Conservation (phyloP, 345 rosid genomes). For the Boechera retrofracta region DNA sequence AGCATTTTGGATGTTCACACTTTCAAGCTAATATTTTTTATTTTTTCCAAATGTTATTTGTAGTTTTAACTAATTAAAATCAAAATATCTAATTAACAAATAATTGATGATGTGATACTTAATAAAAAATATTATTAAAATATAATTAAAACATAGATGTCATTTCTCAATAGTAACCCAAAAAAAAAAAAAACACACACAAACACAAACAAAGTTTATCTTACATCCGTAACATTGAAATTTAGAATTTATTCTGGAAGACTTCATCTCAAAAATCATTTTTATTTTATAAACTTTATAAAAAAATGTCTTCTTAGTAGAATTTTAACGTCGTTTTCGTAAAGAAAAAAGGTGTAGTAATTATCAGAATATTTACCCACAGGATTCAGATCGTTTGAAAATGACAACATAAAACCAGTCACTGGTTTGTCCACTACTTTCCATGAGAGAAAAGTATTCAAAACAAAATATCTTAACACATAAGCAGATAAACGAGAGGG, state of each 20-base stretch:
- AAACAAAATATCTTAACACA: background rate
- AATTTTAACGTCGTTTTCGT: constrained; percentile 32
- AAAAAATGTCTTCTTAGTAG: constrained; percentile 45
- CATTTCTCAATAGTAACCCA: background rate
- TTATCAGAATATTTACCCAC: background rate
- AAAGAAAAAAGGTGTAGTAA: constrained; percentile 8
- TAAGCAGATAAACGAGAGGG: background rate
- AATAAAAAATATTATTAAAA: too few relatives aligned
- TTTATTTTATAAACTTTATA: too few relatives aligned
- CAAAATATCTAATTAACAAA: background rate
- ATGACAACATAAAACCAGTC: constrained; percentile 1
- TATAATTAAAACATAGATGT: background rate
- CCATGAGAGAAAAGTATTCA: background rate
- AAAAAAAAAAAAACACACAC: too few relatives aligned
- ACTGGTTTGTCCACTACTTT: background rate
- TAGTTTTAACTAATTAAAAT: too few relatives aligned
- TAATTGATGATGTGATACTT: background rate
- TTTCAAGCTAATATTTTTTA: too few relatives aligned
- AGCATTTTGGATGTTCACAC: too few relatives aligned
- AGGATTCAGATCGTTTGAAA: background rate
- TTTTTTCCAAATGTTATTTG: background rate
- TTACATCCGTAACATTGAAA: background rate
- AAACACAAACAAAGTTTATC: background rate
- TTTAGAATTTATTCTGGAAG: background rate
- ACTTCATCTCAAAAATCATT: background rate